phyloP scores from a whole-genome alignment of 192 early-diverging fungal species.

The Pilaira anomala region DNA sequence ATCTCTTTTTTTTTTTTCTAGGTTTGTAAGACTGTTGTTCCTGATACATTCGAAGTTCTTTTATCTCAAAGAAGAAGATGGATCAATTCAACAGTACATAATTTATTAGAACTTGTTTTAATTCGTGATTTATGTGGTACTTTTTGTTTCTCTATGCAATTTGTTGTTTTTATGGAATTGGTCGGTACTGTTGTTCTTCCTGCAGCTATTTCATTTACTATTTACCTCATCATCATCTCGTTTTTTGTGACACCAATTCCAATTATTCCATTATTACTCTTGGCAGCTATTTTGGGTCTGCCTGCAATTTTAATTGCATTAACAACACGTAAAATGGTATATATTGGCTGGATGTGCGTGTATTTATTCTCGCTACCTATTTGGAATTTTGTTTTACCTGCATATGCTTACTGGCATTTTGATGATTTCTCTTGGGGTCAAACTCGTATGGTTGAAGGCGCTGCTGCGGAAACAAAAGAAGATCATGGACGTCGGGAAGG shows the following conservation, averaged over 20 bases:
- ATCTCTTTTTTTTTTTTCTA: slow-evolving; percentile 30
- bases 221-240: slow-evolving; percentile 80
- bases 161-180: slow-evolving; percentile 92
- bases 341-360: slow-evolving; percentile 84
- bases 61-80: slow-evolving; percentile 79
- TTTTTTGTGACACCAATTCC: slow-evolving; percentile 56
- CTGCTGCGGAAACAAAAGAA: slow-evolving; percentile 48
- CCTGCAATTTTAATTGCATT: slow-evolving; percentile 88
- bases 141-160: slow-evolving; percentile 95
- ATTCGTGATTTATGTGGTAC: slow-evolving; percentile 84
- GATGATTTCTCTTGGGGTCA: slow-evolving; percentile 88
- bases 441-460: slow-evolving; percentile 65
- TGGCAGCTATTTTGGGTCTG: slow-evolving; percentile 81
- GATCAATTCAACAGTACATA: slow-evolving; percentile 90
- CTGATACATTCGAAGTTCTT: slow-evolving; percentile 62
- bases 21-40: slow-evolving; percentile 71
- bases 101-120: slow-evolving; percentile 76
- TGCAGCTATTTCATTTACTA: slow-evolving; percentile 81
- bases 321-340: slow-evolving; percentile 80
- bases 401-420: slow-evolving; percentile 87
- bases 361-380: slow-evolving; percentile 60
- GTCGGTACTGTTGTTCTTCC: slow-evolving; percentile 90
- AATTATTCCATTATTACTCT: slow-evolving; percentile 68
- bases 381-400: slow-evolving; percentile 78
- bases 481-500: slow-evolving; percentile 67